Evolutionary conservation across 1,284 basidiomycete species (phyloP), one percentile per base, ranked within the genome.

Genomic region (Rhodotorula sp.): DNA sequence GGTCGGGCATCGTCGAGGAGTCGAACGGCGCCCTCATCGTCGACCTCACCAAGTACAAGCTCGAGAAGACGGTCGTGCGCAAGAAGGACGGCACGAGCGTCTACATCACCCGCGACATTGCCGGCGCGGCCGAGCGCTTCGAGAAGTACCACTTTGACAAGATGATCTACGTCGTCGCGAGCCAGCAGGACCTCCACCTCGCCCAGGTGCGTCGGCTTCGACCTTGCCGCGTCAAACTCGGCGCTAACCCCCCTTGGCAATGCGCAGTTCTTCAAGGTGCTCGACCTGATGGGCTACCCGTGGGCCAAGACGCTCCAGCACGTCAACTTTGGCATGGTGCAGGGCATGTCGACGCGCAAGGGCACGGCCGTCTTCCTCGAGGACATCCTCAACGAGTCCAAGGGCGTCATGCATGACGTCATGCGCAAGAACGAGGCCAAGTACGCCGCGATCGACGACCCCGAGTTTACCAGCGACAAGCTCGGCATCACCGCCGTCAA

Each of bases 81-180:
- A 97, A 98, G 85, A 89, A 89, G 79, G 96, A 99, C 79, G 96
- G 96, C 41, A 97, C 96, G 10, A 92, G 92, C 0, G 95, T 98
- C 77, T 99, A 99, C 84, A 89, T 99, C 74, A 97, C 95, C n/a
- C 92, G 96, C 73, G 96, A 99, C 83, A 93, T 99, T 74, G 96
- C 90, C 58, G 96, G 90, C 58, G 94, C 95, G 0, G 90, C 91
- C 77, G 91, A 98, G 84, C 91, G 96, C 76, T 93, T 90, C 84
- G 89, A 92, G 77, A 89, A 91, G 81, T 93, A 93, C 86, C 87
- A 91, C 71, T 97, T 97, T 78, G 94, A 99, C 87, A 97, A 97
- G 85, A 96, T 97, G 91, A 91, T 98, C 74, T 79, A 75, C 60
- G 73, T 76, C 64, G 73, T 77, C 45, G 74, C 73, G 4, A 59